Evolutionary conservation across 345 rosid genomes (phyloP).

Genomic region (Brassica rapa): DNA sequence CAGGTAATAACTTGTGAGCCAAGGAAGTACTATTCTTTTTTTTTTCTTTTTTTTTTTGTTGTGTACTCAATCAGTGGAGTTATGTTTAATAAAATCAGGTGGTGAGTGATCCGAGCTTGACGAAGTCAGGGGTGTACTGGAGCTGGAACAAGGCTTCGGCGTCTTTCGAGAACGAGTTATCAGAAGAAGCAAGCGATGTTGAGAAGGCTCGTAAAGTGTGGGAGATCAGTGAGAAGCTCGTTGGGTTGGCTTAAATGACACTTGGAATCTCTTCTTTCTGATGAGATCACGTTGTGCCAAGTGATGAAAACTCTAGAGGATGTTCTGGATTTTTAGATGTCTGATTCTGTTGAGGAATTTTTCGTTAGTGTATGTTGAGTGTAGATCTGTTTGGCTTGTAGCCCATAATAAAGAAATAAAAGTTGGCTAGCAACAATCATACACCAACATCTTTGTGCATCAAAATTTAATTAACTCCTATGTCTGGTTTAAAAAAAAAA

Average conservation of each 20-base stretch:
- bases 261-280: conserved; percentile 3
- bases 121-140: conserved; percentile 96
- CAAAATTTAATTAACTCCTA: neutral
- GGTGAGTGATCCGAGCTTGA: conserved; percentile 92
- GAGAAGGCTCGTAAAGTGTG: conserved; percentile 89
- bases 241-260: conserved; percentile 67
- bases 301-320: neutral
- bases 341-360: neutral
- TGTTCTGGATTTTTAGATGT: conserved; percentile 7
- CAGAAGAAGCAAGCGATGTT: conserved; percentile 81
- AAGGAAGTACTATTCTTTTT: neutral
- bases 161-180: conserved; percentile 87
- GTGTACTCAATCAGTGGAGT: neutral
- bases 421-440: neutral
- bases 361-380: conserved; percentile 27
- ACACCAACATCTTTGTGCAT: neutral
- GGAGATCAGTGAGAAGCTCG: conserved; percentile 96
- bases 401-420: conserved; percentile 24
- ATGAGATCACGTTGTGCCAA: neutral
- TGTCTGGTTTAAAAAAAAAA: neutral
- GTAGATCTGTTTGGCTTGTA: conserved; percentile 29
- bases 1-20: conserved; percentile 44
- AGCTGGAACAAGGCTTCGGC: conserved; percentile 97
- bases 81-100: conserved; percentile 49
- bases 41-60: neutral